A percentile compares a stretch with the other conserved stretches of the same genome.
phyloP scores from a whole-genome alignment of 345 rosid genomes.

The Salix arbutifolia region DNA sequence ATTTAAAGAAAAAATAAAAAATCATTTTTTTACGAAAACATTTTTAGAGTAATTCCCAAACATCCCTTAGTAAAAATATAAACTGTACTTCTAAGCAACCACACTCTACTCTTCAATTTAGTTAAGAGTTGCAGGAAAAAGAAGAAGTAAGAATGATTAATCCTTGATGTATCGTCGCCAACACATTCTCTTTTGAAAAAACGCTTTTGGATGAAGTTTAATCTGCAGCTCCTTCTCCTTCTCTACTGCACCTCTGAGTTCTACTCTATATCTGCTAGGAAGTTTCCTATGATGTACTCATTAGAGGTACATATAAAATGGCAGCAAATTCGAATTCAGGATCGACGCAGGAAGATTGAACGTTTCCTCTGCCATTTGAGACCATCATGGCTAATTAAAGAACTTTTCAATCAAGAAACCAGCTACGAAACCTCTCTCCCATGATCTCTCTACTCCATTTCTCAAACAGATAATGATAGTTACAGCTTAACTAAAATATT shows the following conservation, averaged over 20 bases:
- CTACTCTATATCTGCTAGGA: constrained; percentile 16
- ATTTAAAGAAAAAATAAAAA: no score
- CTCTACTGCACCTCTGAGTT: neutral
- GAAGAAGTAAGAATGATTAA: neutral
- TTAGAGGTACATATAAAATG: constrained; percentile 21
- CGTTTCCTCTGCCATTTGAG: neutral
- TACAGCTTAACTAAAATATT: constrained; percentile 1
- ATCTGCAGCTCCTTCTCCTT: neutral
- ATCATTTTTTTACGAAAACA: no score
- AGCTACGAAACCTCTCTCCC: neutral
- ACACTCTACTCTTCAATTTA: neutral
- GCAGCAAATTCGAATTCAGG: constrained; percentile 13
- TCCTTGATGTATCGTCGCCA: neutral
- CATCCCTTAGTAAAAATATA: neutral
- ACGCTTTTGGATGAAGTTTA: constrained; percentile 3
- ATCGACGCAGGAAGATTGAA: neutral
- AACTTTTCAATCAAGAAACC: neutral
- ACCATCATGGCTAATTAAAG: neutral
- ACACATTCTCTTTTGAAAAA: neutral
- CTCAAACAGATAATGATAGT: neutral
- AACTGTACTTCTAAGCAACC: no score
- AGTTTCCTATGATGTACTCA: constrained; percentile 35
- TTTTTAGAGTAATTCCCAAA: no score
- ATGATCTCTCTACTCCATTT: neutral
- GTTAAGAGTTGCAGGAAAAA: neutral